These are phyloP conservation scores for Prunus fruticosa DNA, from an alignment of 306 rosid genomes.

Conservation along the genomic window DNA sequence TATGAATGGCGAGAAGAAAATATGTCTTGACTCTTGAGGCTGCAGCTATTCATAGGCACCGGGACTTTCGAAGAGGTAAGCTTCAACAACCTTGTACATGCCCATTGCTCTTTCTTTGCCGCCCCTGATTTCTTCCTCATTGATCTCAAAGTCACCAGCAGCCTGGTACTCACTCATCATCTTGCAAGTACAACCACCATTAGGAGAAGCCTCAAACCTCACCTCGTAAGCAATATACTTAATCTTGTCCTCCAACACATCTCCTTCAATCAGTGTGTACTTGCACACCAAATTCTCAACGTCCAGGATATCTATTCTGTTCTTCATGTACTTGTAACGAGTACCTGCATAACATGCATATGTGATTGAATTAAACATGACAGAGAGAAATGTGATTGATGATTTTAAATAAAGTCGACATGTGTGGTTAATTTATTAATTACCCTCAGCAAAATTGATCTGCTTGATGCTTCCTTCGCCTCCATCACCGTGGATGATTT, in stretches of 20 bases:
- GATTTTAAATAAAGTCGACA: too few species aligned
- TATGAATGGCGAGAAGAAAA: too few species aligned
- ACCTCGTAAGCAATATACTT: conserved; percentile 18
- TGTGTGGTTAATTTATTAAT: neutral
- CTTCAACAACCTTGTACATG: conserved; percentile 30
- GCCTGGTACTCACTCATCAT: conserved; percentile 23
- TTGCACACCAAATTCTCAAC: conserved; percentile 19
- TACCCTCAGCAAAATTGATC: conserved; percentile 31
- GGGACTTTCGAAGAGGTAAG: conserved; percentile 29
- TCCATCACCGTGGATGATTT: conserved; percentile 31
- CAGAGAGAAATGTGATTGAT: neutral
- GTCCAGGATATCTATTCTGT: conserved; percentile 32
- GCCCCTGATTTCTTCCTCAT: conserved; percentile 22
- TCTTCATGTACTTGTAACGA: conserved; percentile 28
- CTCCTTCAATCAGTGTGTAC: conserved; percentile 34
- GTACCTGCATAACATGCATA: conserved; percentile 14
- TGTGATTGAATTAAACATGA: neutral
- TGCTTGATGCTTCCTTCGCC: conserved; percentile 35
- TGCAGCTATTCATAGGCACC: conserved; percentile 25
- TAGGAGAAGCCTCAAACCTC: conserved; percentile 4
- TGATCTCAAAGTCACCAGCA: conserved; percentile 18
- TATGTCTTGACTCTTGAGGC: too few species aligned
- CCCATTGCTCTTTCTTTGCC: conserved; percentile 34
- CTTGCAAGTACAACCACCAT: conserved; percentile 28
- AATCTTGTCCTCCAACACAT: conserved; percentile 21